phyloP scores from a whole-genome alignment of 768 basidiomycete genomes.

The Mycena sanguinolenta region DNA sequence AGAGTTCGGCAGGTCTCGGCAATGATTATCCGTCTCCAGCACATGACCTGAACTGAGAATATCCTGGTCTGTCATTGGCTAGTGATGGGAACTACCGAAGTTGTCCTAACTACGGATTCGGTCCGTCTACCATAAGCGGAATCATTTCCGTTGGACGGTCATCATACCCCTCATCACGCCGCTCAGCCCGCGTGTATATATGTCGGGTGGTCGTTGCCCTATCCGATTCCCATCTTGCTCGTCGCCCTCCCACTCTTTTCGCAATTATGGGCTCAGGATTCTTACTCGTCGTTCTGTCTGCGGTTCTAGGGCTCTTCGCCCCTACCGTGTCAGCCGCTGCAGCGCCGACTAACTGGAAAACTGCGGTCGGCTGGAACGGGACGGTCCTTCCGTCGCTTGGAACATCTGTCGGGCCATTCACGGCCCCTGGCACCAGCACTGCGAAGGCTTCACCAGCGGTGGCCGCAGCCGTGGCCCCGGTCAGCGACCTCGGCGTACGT shows the following conservation, averaged over 20 bases:
- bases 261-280: slow-evolving; percentile 16
- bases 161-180: too few relatives aligned
- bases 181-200: too few relatives aligned
- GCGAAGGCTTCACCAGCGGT: background rate
- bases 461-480: background rate
- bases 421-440: background rate
- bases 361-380: slow-evolving; percentile 30
- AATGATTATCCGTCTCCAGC: too few relatives aligned
- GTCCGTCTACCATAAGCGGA: too few relatives aligned
- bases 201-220: too few relatives aligned
- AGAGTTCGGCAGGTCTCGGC: too few relatives aligned
- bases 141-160: too few relatives aligned
- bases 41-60: too few relatives aligned
- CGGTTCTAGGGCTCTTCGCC: slow-evolving; percentile 1
- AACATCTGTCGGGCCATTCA: slow-evolving; percentile 27
- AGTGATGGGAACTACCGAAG: too few relatives aligned
- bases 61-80: too few relatives aligned
- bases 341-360: slow-evolving; percentile 22
- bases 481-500: slow-evolving; percentile 26
- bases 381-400: slow-evolving; percentile 32
- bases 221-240: too few relatives aligned
- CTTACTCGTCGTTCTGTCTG: slow-evolving; percentile 3
- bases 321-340: slow-evolving; percentile 12
- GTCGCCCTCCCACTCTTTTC: background rate
- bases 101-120: too few relatives aligned